phyloP scores from a whole-genome alignment of 2,329 filamentous ascomycete genomes.

The Hypoxylon sp. region DNA sequence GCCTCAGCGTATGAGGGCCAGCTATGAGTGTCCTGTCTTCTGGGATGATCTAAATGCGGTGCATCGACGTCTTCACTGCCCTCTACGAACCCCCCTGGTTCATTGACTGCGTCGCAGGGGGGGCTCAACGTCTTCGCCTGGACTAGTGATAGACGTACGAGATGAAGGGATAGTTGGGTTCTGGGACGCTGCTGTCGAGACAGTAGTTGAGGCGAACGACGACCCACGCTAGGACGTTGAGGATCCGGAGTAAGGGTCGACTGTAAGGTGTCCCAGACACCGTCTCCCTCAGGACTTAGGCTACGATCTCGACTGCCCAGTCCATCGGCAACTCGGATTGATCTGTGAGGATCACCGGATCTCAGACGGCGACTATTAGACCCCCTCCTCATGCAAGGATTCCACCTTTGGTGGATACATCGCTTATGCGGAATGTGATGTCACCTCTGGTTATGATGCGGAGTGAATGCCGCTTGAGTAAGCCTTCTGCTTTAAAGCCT shows the following conservation, averaged over 20 bases:
- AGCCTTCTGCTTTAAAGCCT: no score
- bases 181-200: conserved; percentile 62
- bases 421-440: no score
- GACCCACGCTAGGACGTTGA: conserved; percentile 84
- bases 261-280: conserved; percentile 84
- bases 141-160: conserved; percentile 62
- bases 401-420: no score
- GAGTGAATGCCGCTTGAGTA: no score
- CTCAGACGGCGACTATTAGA: neutral
- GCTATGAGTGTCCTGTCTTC: conserved; percentile 30
- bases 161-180: conserved; percentile 61
- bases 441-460: no score
- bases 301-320: conserved; percentile 89
- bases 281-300: conserved; percentile 77
- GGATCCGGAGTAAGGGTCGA: conserved; percentile 86
- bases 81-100: conserved; percentile 69
- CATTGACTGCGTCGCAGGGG: conserved; percentile 68
- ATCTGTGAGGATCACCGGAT: neutral
- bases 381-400: no score
- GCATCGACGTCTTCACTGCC: conserved; percentile 57
- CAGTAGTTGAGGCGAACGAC: conserved; percentile 80
- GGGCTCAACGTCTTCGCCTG: conserved; percentile 60
- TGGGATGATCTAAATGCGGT: conserved; percentile 20
- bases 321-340: conserved; percentile 69
- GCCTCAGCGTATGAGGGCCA: conserved; percentile 62